phyloP scores from a whole-genome alignment of 2,329 filamentous ascomycete species.

The Alternaria atra region DNA sequence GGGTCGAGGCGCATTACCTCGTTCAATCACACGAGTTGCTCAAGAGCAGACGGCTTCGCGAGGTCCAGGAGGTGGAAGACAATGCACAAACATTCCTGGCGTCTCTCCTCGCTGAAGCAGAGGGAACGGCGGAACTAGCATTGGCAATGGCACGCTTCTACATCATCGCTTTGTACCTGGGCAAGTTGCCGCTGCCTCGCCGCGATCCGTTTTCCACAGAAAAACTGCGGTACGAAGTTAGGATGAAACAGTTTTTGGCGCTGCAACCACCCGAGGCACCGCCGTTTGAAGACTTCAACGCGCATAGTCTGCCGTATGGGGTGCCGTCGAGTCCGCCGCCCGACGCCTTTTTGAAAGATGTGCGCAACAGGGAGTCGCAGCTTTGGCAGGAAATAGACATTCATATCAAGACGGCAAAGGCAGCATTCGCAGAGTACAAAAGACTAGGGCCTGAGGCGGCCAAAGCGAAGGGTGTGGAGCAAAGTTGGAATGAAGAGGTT shows the following conservation, averaged over 20 bases:
- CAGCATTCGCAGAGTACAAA: conserved; percentile 49
- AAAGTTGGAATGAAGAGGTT: conserved; percentile 50
- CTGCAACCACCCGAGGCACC: conserved; percentile 75
- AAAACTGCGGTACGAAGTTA: conserved; percentile 77
- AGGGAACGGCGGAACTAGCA: conserved; percentile 39
- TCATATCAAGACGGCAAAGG: conserved; percentile 46
- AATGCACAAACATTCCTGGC: conserved; percentile 27
- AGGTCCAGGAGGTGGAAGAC: conserved; percentile 23
- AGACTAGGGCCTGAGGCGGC: conserved; percentile 44
- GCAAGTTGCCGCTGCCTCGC: conserved; percentile 59
- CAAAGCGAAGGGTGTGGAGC: conserved; percentile 49
- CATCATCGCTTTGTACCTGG: conserved; percentile 68
- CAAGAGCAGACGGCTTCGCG: conserved; percentile 1
- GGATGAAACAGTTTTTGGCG: conserved; percentile 82
- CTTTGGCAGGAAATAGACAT: conserved; percentile 42
- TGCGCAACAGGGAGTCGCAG: conserved; percentile 12
- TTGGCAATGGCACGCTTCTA: conserved; percentile 65
- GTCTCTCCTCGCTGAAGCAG: conserved; percentile 38
- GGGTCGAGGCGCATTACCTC: conserved; percentile 28
- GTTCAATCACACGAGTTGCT: conserved; percentile 11
- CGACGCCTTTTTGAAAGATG: conserved; percentile 12
- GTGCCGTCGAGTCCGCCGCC: conserved; percentile 18
- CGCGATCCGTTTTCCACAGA: conserved; percentile 72
- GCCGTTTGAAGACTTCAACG: conserved; percentile 68
- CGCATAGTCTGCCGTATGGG: conserved; percentile 44